Evolutionary conservation across 306 rosid genomes (phyloP).

Genomic region (Lathyrus sativus): DNA sequence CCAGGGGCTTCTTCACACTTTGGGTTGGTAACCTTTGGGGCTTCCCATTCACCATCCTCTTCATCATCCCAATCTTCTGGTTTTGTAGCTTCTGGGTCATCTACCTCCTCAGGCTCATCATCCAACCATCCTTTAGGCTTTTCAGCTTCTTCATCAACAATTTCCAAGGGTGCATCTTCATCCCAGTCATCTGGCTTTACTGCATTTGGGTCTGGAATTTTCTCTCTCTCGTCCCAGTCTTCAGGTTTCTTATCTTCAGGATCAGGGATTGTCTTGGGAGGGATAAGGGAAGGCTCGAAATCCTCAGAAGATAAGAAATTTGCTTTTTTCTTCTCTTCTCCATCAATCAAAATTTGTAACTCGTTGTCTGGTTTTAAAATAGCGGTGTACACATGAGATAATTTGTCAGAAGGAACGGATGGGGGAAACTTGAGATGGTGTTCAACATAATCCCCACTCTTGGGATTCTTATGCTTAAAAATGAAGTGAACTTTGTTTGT

Average conservation of each 20-base stretch:
- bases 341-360: slow-evolving; percentile 51
- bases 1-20: slow-evolving; percentile 80
- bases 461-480: slow-evolving; percentile 93
- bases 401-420: slow-evolving; percentile 84
- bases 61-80: slow-evolving; percentile 97
- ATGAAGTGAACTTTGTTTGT: slow-evolving; percentile 99
- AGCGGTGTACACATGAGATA: slow-evolving; percentile 90
- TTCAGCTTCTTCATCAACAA: slow-evolving; percentile 83
- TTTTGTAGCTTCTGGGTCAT: slow-evolving; percentile 88
- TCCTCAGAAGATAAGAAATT: slow-evolving; percentile 76
- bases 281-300: slow-evolving; percentile 86
- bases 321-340: slow-evolving; percentile 58
- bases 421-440: slow-evolving; percentile 91
- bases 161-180: slow-evolving; percentile 93
- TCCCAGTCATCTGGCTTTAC: slow-evolving; percentile 99
- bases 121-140: slow-evolving; percentile 99
- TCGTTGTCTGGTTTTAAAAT: slow-evolving; percentile 62
- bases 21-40: slow-evolving; percentile 75
- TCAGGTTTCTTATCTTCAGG: slow-evolving; percentile 91
- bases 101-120: slow-evolving; percentile 90
- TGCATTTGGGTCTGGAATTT: slow-evolving; percentile 85
- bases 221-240: slow-evolving; percentile 97
- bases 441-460: slow-evolving; percentile 78
- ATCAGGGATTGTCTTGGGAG: slow-evolving; percentile 84
- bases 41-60: slow-evolving; percentile 97